These are phyloP conservation scores for Pyricularia pennisetigena DNA, from an alignment of 2,329 filamentous ascomycete species.

Conservation along the genomic window DNA sequence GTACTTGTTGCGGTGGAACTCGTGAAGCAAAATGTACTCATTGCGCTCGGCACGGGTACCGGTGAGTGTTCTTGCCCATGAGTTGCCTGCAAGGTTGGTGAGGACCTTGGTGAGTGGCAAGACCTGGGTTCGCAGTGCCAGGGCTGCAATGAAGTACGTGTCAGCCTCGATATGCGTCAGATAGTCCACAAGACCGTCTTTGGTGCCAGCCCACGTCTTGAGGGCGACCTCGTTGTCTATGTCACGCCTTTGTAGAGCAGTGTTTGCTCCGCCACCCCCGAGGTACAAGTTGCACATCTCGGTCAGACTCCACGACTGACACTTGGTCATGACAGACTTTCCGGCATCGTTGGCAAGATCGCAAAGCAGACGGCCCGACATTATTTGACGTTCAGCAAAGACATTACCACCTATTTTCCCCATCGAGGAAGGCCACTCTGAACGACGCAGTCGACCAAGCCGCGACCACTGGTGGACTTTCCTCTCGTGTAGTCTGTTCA, in stretches of 20 bases:
- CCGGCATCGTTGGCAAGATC: constrained; percentile 94
- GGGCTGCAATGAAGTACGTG: constrained; percentile 88
- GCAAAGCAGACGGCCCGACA: constrained; percentile 81
- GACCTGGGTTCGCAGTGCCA: constrained; percentile 84
- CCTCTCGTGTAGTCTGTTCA: constrained; percentile 79
- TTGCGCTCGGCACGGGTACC: constrained; percentile 96
- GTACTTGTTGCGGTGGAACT: constrained; percentile 94
- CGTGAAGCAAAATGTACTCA: constrained; percentile 96
- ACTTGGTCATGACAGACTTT: constrained; percentile 94
- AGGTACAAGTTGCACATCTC: constrained; percentile 96
- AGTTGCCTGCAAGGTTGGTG: constrained; percentile 94
- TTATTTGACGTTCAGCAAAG: constrained; percentile 84
- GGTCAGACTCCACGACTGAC: constrained; percentile 94
- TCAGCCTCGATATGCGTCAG: constrained; percentile 90
- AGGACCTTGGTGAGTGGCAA: constrained; percentile 88
- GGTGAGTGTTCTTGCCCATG: constrained; percentile 91
- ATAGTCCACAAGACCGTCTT: constrained; percentile 85
- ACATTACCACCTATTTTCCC: constrained; percentile 81
- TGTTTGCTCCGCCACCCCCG: constrained; percentile 29
- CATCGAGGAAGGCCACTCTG: constrained; percentile 79
- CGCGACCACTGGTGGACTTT: constrained; percentile 93
- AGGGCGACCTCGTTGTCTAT: constrained; percentile 82
- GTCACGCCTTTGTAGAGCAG: constrained; percentile 64
- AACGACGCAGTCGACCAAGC: constrained; percentile 75
- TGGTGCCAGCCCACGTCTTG: constrained; percentile 75